Percentiles rank a stretch among this genome's conserved stretches.
phyloP scores from a whole-genome alignment of 1,139 yeast species.

The Saccharomyces hybrid region DNA sequence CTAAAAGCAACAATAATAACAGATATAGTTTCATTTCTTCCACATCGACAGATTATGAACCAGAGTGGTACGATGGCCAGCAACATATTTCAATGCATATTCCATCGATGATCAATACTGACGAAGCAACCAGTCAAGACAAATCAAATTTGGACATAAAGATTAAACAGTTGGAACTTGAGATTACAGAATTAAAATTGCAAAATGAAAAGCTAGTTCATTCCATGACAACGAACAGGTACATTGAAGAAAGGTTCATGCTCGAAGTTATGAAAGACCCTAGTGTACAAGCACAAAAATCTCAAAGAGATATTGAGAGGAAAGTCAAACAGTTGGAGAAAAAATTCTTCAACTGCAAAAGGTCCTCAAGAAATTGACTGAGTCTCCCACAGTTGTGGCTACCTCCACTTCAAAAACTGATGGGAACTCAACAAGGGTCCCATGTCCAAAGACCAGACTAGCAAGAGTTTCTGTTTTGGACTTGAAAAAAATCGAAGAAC shows the following conservation, averaged over 20 bases:
- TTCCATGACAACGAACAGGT: conserved; percentile 24
- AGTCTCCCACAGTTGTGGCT: conserved; percentile 6
- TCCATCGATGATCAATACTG: not conserved
- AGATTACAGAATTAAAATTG: conserved; percentile 28
- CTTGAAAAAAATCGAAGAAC: conserved; percentile 23
- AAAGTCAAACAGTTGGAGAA: conserved; percentile 28
- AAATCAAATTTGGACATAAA: conserved; percentile 22
- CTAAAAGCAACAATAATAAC: conserved; percentile 12
- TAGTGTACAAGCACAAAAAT: conserved; percentile 8
- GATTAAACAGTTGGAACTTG: conserved; percentile 29
- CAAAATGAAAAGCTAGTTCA: conserved; percentile 30
- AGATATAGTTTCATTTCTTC: conserved; percentile 30
- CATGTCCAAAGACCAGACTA: conserved; percentile 9
- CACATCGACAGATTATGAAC: conserved; percentile 27
- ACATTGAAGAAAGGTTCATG: conserved; percentile 22
- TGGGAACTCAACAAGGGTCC: conserved; percentile 4
- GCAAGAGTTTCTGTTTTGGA: conserved; percentile 23
- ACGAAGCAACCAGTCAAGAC: conserved; percentile 4
- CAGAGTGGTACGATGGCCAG: conserved; percentile 18
- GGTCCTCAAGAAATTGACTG: conserved; percentile 18
- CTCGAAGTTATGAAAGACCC: conserved; percentile 18
- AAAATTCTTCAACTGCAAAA: conserved; percentile 25
- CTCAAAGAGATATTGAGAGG: conserved; percentile 20
- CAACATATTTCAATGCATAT: conserved; percentile 2
- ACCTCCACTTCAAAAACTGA: conserved; percentile 5